Evolutionary conservation across 2,329 filamentous ascomycete species (phyloP), one percentile per base, ranked within the genome.

Genomic region (Aspergillus caelatus): DNA sequence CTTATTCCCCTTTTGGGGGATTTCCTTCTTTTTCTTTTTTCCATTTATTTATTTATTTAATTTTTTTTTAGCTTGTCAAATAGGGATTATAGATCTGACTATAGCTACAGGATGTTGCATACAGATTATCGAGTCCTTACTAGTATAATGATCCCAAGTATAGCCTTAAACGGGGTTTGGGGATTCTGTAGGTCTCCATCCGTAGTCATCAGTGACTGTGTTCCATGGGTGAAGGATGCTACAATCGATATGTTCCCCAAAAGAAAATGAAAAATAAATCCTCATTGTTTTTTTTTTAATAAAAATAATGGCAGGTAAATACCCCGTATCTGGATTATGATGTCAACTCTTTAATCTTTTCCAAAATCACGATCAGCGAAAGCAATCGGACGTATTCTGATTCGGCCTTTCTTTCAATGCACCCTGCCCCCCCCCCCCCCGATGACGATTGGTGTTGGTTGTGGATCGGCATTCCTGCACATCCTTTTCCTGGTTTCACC

Each of bases 381-480:
- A 53, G 57, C 64, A 58, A 57, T 52, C 53, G 55, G 55, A 34
- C n/a, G 41, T 23, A 8, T 39, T 64, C 50, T 66, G 64, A 64
- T 66, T 66, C 60, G 62, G 58, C 58, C 46, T 58, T 66, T 52
- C 57, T 62, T 60, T 43, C 59, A 58, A 56, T 62, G 66, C 61
- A 39, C 46, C 23, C 12, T 30, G 16, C 14, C 11, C 45, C 26
- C n/a, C n/a, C n/a, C n/a, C n/a, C n/a, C 9, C 46, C 14, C 23
- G 26, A 50, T 50, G 64, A 63, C 61, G 45, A 56, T 50, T 39
- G 41, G 62, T 48, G 59, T 48, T 56, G 30, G 28, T 32, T 11
- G 23, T 39, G 62, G 72, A 75, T 75, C 71, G 70, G 70, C 74
- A 61, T 46, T 39, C 57, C 55, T 65, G 63, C 61, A 65, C 66